These are phyloP conservation scores for Leishmania major DNA, from an alignment of 208 protist genomes.

Conservation along the genomic window DNA sequence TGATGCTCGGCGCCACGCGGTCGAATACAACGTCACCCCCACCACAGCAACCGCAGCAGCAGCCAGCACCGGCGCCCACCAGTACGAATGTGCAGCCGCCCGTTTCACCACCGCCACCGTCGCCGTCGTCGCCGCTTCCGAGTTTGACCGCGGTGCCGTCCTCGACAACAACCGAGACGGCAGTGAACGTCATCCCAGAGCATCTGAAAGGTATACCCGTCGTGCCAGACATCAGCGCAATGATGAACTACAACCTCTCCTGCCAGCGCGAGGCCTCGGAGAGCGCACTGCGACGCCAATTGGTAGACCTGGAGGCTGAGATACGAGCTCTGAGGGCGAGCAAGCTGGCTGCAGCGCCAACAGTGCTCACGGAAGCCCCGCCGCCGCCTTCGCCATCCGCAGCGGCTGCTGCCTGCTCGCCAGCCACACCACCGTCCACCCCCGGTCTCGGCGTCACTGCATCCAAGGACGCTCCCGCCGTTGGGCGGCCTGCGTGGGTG, in stretches of 20 bases:
- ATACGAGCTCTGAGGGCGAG: conserved; percentile 40
- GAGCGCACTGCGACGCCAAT: conserved; percentile 66
- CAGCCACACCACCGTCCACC: neutral
- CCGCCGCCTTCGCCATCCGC: neutral
- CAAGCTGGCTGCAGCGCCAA: conserved; percentile 4
- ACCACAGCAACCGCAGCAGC: neutral
- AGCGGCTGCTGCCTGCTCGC: no score
- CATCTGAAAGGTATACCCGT: conserved; percentile 58
- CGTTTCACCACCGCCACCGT: neutral
- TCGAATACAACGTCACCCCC: conserved; percentile 11
- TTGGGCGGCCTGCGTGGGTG: conserved; percentile 12
- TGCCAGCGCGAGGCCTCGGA: conserved; percentile 64
- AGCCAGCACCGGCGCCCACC: neutral
- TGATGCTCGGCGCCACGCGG: conserved; percentile 45
- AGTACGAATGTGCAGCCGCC: neutral
- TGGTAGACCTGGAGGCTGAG: conserved; percentile 65
- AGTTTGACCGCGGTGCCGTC: conserved; percentile 5
- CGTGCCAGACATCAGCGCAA: conserved; percentile 72
- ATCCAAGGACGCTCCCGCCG: neutral
- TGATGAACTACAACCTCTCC: conserved; percentile 76
- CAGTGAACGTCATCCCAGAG: conserved; percentile 1
- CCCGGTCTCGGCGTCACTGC: neutral
- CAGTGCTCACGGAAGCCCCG: neutral
- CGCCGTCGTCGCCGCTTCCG: conserved; percentile 1
- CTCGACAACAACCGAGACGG: conserved; percentile 1